Evolutionary conservation across 352 stramenopile species (phyloP).

Genomic region (Peronospora destructor): DNA sequence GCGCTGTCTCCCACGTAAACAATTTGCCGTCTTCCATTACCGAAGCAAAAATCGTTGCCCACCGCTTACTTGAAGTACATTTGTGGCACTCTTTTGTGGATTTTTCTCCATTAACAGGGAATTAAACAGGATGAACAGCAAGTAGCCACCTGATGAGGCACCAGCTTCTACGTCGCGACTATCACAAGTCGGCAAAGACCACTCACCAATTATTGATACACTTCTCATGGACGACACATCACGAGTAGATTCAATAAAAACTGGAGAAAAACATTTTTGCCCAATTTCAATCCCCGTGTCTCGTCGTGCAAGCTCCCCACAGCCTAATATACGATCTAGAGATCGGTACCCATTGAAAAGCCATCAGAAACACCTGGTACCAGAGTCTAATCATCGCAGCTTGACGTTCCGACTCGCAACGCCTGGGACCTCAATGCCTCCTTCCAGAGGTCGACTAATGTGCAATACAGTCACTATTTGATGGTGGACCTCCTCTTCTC

Average conservation of each 20-base stretch:
- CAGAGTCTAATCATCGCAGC: conserved; percentile 42
- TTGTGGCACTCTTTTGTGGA: conserved; percentile 1
- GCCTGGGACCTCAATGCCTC: conserved; percentile 57
- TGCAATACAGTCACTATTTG: conserved; percentile 63
- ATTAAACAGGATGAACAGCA: conserved; percentile 19
- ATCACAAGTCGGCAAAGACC: conserved; percentile 26
- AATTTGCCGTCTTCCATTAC: no score
- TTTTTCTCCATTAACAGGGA: conserved; percentile 8
- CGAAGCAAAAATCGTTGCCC: conserved; percentile 57
- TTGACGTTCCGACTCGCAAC: conserved; percentile 51
- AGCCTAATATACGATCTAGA: no score
- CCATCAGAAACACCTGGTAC: conserved; percentile 16
- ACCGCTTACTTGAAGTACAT: conserved; percentile 33
- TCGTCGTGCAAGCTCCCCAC: no score
- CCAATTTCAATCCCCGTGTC: no score
- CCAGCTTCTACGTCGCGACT: not conserved
- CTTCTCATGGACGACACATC: no score
- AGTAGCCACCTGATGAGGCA: not conserved
- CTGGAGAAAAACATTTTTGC: no score
- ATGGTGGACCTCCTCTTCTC: conserved; percentile 45
- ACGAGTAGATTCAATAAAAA: no score
- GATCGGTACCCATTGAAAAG: no score
- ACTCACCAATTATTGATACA: conserved; percentile 44
- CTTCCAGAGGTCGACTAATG: conserved; percentile 58
- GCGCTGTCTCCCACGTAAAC: conserved; percentile 55